Base-by-base conservation (phyloP, 2,329 filamentous ascomycete species). In the Tolypocladium endophyticum region DNA sequence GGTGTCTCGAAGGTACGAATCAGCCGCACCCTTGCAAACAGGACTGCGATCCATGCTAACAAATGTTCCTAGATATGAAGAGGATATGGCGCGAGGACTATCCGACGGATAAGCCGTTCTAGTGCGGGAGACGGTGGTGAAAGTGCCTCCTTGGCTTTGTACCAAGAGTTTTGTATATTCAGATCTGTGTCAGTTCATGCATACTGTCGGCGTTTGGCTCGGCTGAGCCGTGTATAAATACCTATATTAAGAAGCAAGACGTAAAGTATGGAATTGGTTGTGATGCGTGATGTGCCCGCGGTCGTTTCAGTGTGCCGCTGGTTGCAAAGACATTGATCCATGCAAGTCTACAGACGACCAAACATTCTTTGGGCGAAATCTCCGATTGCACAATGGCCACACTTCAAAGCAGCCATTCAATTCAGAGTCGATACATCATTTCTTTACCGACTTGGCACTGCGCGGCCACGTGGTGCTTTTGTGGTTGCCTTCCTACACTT, bases 1-100 rank as follows among this genome's bases (percentile, higher is more conserved):
- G 89, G 69, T 99, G 94, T 74, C 87, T 96, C 62, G 79, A 84
- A 73, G 88, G 92, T 96, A 82, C 69, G 86, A 76, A 39, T 39
- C 38, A 41, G 33, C 18, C 30, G 18, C 4, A 25, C 23, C 41
- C 18, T 7, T 16, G 14, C 36, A 14, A 41, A 18, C 11, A 9
- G 20, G 11, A 30, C 12, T 20, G 23, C 7, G 12, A 39, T 23
- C 33, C 16, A n/a, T 11, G 43, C 56, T 38, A 14, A 53, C n/a
- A 30, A 18, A 20, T 4, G 14, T 43, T 4, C 30, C 4, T 33
- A 81, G 79, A 79, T 58, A 77, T 81, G 69, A 76, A 73, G 63
- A 72, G 70, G 33, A 73, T 81, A 65, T 78, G 76, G 74, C 71
- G 70, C 36, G 66, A 75, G 41, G 74, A 76, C 25, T 72, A 73